Evolutionary conservation across 2,329 filamentous ascomycete species (phyloP).

Genomic region (Claviceps arundinis): DNA sequence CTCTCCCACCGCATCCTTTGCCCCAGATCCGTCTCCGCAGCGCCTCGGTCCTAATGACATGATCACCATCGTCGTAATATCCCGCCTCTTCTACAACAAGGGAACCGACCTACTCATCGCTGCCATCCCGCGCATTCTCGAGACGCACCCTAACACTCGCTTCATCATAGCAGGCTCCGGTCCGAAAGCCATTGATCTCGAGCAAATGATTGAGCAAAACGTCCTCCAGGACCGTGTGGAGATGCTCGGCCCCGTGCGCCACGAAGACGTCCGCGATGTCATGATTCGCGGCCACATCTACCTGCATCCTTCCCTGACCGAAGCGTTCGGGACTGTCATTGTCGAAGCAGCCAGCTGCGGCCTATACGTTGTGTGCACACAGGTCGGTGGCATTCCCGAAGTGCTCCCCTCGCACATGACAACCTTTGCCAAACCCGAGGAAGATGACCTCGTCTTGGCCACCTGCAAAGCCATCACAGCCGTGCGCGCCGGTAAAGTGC

Average conservation of each 20-base stretch:
- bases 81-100: constrained; percentile 96
- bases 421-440: constrained; percentile 89
- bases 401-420: constrained; percentile 96
- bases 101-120: constrained; percentile 95
- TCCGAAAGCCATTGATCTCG: constrained; percentile 91
- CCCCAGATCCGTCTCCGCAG: constrained; percentile 41
- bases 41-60: constrained; percentile 69
- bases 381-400: constrained; percentile 92
- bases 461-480: constrained; percentile 82
- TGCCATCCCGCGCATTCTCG: constrained; percentile 82
- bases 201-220: constrained; percentile 95
- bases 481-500: constrained; percentile 71
- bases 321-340: constrained; percentile 95
- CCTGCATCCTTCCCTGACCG: constrained; percentile 84
- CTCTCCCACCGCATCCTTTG: constrained; percentile 20
- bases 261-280: constrained; percentile 93
- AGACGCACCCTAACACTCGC: constrained; percentile 79
- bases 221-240: constrained; percentile 88
- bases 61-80: constrained; percentile 95
- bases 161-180: constrained; percentile 96
- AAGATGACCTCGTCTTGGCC: constrained; percentile 83
- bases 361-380: constrained; percentile 90
- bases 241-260: constrained; percentile 80
- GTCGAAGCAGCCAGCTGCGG: constrained; percentile 95
- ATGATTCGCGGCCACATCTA: constrained; percentile 98